Evolutionary conservation across 345 rosid species (phyloP).

Genomic region (Bretschneidera sinensis): DNA sequence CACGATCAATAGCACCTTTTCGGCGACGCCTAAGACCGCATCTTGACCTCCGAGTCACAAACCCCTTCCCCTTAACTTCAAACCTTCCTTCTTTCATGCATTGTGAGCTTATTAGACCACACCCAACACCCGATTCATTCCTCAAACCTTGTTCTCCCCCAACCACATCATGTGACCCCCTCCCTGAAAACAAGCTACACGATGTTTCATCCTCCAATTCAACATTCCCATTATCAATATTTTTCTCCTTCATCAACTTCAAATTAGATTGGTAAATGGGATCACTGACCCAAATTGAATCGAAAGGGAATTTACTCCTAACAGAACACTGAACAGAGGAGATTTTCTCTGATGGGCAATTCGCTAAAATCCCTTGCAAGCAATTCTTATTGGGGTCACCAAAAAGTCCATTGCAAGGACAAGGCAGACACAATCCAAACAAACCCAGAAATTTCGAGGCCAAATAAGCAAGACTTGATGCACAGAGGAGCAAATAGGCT

Average conservation of each 20-base stretch:
- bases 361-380: slow-evolving; percentile 38
- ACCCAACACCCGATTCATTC: slow-evolving; percentile 17
- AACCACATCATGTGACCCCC: slow-evolving; percentile 15
- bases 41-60: slow-evolving; percentile 23
- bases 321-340: slow-evolving; percentile 37
- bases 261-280: slow-evolving; percentile 9
- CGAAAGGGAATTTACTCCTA: slow-evolving; percentile 39
- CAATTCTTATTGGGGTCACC: slow-evolving; percentile 30
- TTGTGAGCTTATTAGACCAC: slow-evolving; percentile 8
- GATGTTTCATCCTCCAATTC: slow-evolving; percentile 24
- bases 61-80: slow-evolving; percentile 26
- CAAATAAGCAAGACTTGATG: slow-evolving; percentile 39
- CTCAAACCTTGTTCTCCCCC: slow-evolving; percentile 19
- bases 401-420: slow-evolving; percentile 55
- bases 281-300: slow-evolving; percentile 32
- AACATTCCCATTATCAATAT: slow-evolving; percentile 14
- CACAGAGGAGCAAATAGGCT: slow-evolving; percentile 44
- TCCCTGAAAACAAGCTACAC: slow-evolving; percentile 16
- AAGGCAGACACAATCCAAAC: slow-evolving; percentile 49
- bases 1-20: slow-evolving; percentile 14
- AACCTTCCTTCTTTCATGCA: slow-evolving; percentile 32
- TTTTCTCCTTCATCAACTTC: slow-evolving; percentile 16
- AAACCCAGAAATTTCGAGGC: slow-evolving; percentile 48
- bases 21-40: slow-evolving; percentile 28
- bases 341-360: slow-evolving; percentile 36